Evolutionary conservation across 148 eudicot species (phyloP).

Genomic region (Fagopyrum homotropicum): DNA sequence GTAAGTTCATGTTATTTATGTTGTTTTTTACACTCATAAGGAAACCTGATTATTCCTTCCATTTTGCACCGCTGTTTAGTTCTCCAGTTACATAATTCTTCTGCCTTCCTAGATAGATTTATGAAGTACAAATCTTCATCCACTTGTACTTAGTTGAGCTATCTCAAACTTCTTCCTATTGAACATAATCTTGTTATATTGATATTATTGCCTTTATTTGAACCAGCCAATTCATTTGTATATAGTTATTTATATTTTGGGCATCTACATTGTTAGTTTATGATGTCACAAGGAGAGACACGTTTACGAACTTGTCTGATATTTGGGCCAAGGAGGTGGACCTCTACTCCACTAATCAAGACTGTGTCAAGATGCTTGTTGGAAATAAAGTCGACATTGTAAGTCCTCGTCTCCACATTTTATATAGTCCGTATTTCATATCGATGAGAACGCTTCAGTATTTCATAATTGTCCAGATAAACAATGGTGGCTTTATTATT

Average conservation of each 20-base stretch:
- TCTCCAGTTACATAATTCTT: neutral
- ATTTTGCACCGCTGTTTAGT: neutral
- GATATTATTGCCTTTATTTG: slow-evolving; percentile 11
- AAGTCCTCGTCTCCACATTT: slow-evolving; percentile 25
- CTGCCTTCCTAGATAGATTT: neutral
- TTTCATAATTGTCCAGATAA: neutral
- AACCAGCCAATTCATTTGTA: slow-evolving; percentile 11
- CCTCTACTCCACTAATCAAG: slow-evolving; percentile 77
- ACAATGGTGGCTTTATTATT: neutral
- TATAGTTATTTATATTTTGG: neutral
- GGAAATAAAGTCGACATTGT: slow-evolving; percentile 97
- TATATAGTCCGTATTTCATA: neutral
- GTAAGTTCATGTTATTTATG: slow-evolving; percentile 27
- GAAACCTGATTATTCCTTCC: neutral
- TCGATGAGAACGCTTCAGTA: neutral
- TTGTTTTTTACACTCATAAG: neutral
- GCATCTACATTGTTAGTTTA: slow-evolving; percentile 39
- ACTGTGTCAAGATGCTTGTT: slow-evolving; percentile 94
- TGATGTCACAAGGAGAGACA: slow-evolving; percentile 89
- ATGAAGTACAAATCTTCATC: neutral
- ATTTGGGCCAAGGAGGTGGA: slow-evolving; percentile 94
- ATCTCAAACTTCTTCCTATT: neutral
- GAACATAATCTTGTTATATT: neutral
- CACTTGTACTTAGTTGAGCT: neutral
- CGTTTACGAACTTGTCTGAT: slow-evolving; percentile 84